phyloP scores from a whole-genome alignment of 805 yeast genomes.

The Saccharomyces eubayanus region DNA sequence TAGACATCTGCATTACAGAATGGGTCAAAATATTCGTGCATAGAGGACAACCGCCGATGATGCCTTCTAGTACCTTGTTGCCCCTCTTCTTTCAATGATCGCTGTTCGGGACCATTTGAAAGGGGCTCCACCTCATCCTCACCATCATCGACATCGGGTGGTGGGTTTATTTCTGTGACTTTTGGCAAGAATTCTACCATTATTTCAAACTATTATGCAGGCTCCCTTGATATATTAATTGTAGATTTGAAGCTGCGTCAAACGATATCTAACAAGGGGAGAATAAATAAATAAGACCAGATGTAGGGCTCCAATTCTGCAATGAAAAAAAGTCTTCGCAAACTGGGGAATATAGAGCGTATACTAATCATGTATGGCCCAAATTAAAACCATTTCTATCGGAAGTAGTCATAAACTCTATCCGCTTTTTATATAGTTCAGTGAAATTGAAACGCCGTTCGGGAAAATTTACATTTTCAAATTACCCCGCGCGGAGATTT shows the following conservation, averaged over 20 bases:
- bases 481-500: background rate
- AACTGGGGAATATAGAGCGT: background rate
- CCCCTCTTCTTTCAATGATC: background rate
- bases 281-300: background rate
- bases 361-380: background rate
- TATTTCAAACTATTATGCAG: background rate
- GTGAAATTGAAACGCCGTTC: background rate
- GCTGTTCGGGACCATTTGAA: background rate
- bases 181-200: background rate
- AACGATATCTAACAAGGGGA: background rate
- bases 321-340: background rate
- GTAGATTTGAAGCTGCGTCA: background rate
- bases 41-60: constrained; percentile 34
- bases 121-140: background rate
- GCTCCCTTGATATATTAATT: background rate
- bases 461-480: background rate
- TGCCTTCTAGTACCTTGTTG: background rate
- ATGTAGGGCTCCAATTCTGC: background rate
- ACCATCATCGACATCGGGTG: background rate
- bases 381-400: background rate
- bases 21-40: constrained; percentile 50
- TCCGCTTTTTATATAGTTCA: background rate
- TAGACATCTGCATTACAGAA: constrained; percentile 60
- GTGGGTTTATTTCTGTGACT: background rate
- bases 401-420: background rate